Conservation (phyloP, 352 stramenopile genomes). For the Phytophthora lateralis region DNA sequence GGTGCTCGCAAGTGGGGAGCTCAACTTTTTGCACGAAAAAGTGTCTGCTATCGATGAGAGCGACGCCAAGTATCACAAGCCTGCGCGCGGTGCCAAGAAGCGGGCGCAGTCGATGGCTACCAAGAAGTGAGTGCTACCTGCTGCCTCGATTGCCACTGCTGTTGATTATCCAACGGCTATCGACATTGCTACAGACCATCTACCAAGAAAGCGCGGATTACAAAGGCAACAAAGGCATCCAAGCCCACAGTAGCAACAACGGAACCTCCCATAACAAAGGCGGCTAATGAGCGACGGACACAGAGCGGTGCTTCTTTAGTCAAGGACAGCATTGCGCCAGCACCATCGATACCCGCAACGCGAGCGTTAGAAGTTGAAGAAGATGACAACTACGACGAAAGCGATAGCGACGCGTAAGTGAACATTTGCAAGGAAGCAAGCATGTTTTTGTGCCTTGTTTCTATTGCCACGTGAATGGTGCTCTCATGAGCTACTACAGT, state of each 20-base stretch:
- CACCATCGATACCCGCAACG: constrained; percentile 3
- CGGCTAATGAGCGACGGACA: constrained; percentile 6
- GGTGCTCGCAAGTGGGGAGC: constrained; percentile 45
- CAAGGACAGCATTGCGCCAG: background rate
- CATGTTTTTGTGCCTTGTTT: constrained; percentile 22
- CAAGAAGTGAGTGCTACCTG: constrained; percentile 29
- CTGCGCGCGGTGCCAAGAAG: constrained; percentile 35
- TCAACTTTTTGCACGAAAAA: constrained; percentile 62
- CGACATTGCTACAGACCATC: constrained; percentile 11
- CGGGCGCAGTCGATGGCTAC: constrained; percentile 7
- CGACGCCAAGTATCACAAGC: constrained; percentile 63
- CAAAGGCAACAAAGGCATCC: constrained; percentile 12
- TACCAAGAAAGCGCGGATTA: constrained; percentile 30
- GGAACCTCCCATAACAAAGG: constrained; percentile 4
- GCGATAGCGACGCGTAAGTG: constrained; percentile 54
- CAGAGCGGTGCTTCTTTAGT: background rate
- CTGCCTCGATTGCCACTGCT: background rate
- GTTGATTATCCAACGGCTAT: background rate
- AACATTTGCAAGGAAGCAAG: constrained; percentile 1
- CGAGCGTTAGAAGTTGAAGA: constrained; percentile 51
- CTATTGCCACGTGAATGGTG: constrained; percentile 31
- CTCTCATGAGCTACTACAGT: constrained; percentile 19
- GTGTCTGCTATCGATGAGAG: constrained; percentile 64
- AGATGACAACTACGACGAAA: constrained; percentile 80
- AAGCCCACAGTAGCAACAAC: background rate